Evolutionary conservation across 2,329 filamentous ascomycete species (phyloP), one percentile per base, ranked within the genome.

Genomic region (Colletotrichum sp.): DNA sequence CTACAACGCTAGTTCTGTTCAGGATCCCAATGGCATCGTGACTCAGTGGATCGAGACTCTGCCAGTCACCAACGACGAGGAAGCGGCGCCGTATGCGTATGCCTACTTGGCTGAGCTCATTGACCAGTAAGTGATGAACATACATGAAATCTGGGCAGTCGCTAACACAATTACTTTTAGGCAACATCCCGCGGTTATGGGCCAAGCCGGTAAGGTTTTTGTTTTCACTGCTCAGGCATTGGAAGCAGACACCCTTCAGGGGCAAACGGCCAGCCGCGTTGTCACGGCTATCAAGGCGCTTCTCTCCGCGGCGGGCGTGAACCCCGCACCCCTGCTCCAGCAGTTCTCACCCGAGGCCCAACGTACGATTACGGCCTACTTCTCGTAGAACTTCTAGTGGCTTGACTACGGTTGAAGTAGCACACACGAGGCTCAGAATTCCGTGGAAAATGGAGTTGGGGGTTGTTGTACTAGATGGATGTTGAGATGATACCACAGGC

Each of bases 31-130:
- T 81, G 91, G 94, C 48, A 90, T 98, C 30, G 92, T 95, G 57
- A 87, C 89, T n/a, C 93, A 94, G 83, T 99, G 97, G 97, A 88
- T 99, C 65, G 93, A 95, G 79, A 98, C 96, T 0, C 88, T 99
- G 44, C 97, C 97, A 0, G 94, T 99, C 68, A 93, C 93, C 18
- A 98, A 98, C 82, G 97, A 99, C 79, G 97, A 99, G 84, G 97
- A 99, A 87, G 97, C 97, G 6, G 97, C 97, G 24, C 97, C 97
- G 16, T 99, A 98, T 84, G 96, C 96, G 2, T 99, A 99, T 83
- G 93, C 93, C 60, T 99, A 98, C 86, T 88, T 99, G 75, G 93
- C 95, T 15, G 94, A 98, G 83, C 86, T 99, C 78, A 98, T 99
- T 83, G 94, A 98, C 80, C 94, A 98, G 97, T 98, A 92, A 91